Percentiles rank a stretch among this genome's conserved stretches.
phyloP scores from a whole-genome alignment of 805 yeast species.

The Martiniozyma abietophila region DNA sequence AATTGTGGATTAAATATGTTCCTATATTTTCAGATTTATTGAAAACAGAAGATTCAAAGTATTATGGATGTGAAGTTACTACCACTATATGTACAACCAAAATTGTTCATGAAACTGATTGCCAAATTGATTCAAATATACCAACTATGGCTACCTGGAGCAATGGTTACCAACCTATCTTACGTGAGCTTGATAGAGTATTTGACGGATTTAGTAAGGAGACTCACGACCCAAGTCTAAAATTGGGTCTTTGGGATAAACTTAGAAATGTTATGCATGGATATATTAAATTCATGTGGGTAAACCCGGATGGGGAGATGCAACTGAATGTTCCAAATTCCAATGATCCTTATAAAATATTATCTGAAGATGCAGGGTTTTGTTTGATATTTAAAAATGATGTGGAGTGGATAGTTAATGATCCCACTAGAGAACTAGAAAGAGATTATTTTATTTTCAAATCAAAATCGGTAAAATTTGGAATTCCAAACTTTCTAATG shows the following conservation, averaged over 20 bases:
- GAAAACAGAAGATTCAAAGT: conserved; percentile 25
- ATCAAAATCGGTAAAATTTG: conserved; percentile 55
- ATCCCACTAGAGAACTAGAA: conserved; percentile 47
- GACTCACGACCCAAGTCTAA: conserved; percentile 76
- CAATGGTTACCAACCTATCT: conserved; percentile 71
- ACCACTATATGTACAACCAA: conserved; percentile 8
- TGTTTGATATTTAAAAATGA: conserved; percentile 59
- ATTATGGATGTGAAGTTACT: conserved; percentile 5
- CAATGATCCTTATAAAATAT: conserved; percentile 65
- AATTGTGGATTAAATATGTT: conserved; percentile 50
- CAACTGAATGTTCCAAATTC: conserved; percentile 65
- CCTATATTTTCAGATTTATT: conserved; percentile 50
- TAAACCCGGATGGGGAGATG: conserved; percentile 36
- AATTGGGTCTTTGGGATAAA: conserved; percentile 92
- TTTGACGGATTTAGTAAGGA: conserved; percentile 85
- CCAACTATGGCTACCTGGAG: conserved; percentile 79
- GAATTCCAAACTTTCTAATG: conserved; percentile 67
- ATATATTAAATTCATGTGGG: conserved; percentile 38
- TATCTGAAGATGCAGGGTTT: conserved; percentile 67
- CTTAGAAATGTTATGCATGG: conserved; percentile 72
- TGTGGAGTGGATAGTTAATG: conserved; percentile 53
- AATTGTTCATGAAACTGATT: conserved; percentile 40
- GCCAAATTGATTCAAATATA: conserved; percentile 42
- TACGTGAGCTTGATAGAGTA: conserved; percentile 68
- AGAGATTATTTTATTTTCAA: conserved; percentile 53